Conservation (phyloP, 2,329 filamentous ascomycete species). For the Aspergillus sergii region DNA sequence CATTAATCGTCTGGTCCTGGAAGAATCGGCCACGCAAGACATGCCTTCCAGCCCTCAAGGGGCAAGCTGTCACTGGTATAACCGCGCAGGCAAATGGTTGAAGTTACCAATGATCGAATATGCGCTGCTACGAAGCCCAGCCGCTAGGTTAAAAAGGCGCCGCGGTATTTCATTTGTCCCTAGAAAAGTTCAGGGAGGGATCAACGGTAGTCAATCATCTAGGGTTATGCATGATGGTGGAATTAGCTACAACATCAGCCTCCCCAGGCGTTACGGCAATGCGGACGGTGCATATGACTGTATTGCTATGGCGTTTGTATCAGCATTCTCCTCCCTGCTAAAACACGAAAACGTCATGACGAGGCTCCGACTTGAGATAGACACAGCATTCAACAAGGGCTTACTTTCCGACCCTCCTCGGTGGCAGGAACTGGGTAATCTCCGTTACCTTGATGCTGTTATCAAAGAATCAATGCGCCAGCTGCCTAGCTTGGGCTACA, state of each 20-base stretch:
- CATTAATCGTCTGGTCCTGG: neutral
- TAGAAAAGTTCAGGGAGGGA: neutral
- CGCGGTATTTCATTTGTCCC: neutral
- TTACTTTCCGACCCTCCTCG: neutral
- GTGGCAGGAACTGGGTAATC: slow-evolving; percentile 10
- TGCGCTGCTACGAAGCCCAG: slow-evolving; percentile 9
- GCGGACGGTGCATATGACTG: neutral
- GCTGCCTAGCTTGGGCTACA: neutral
- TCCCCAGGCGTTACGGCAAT: neutral
- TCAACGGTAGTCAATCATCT: neutral
- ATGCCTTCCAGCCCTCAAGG: neutral
- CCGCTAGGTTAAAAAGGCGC: slow-evolving; percentile 6
- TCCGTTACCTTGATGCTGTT: slow-evolving; percentile 20
- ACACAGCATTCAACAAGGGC: slow-evolving; percentile 1
- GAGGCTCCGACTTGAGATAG: slow-evolving; percentile 15
- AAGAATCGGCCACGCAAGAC: neutral
- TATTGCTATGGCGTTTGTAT: slow-evolving; percentile 11
- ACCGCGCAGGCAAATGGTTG: neutral
- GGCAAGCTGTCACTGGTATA: neutral
- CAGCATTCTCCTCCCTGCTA: slow-evolving; percentile 12
- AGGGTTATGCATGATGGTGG: neutral
- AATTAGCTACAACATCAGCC: neutral
- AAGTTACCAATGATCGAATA: slow-evolving; percentile 6
- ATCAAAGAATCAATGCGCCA: slow-evolving; percentile 22
- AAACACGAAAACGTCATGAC: slow-evolving; percentile 1